Base-by-base conservation (phyloP, 2,329 filamentous ascomycete genomes). In the Penicillium verrucosum region DNA sequence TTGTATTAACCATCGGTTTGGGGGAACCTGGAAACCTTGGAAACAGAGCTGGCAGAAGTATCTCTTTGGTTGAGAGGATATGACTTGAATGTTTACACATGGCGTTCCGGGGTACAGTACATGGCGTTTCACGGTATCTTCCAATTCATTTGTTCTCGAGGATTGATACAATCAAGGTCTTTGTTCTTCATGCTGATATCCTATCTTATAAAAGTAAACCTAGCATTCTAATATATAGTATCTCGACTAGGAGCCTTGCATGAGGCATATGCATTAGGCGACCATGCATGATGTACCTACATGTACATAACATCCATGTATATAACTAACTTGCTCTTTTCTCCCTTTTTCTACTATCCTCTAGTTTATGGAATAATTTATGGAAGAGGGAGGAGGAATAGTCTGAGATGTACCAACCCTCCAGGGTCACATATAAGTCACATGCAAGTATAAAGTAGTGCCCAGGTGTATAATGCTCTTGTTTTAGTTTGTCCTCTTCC, bases 1-100 rank as follows among this genome's bases (percentile, higher is more conserved):
- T 4, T 73, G 70, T 53, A 55, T 73, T 3, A 72, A 74, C 36
- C 71, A 72, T 61, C 65, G 69, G 10, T 73, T 73, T 63, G 63
- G 65, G 11, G 63, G 70, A 6, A 67, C 65, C 8, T 74, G 71
- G 71, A 73, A 73, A 61, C 71, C 64, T 4, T 73, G 70, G 69
- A 72, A 68, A 62, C 70, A 69, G 40, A 64, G 63, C 16, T 70
- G 67, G 70, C 68, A 66, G 62, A 59, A 68, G 42, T 62, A 65
- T 37, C 41, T 69, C 12, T 67, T 73, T 47, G 67, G 69, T 11
- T 71, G 48, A 59, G 40, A 27, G 21, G 27, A 21, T 12, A 44
- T 51, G 29, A 14, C 6, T 44, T 34, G 9, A 34, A 34, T 23
- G 18, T 23, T 34, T 32, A 40, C 14, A 29, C 21, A 16, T 23